Evolutionary conservation across 169 alveolate genomes (phyloP).

Genomic region (Plasmodium vivax): DNA sequence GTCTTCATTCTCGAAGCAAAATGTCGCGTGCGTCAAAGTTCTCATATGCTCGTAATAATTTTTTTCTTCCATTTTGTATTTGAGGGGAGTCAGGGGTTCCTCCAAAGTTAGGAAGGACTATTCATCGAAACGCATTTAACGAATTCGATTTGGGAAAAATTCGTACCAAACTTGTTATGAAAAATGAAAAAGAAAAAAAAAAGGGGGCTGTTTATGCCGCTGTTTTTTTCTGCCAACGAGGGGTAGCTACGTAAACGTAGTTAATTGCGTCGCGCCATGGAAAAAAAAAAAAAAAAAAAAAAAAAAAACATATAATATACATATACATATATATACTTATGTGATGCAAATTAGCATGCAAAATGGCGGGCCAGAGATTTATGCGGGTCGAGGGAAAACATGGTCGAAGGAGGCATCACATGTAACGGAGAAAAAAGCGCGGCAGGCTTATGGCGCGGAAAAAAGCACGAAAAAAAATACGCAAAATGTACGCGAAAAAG

Average conservation of each 20-base stretch:
- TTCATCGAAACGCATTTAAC: not conserved
- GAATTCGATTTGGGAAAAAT: not conserved
- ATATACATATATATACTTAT: too few species aligned
- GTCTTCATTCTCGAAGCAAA: constrained; percentile 87
- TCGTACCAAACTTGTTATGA: not conserved
- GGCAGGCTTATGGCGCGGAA: not conserved
- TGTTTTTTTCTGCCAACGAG: not conserved
- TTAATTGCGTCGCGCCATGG: not conserved
- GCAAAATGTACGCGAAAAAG: not conserved
- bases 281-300: too few species aligned
- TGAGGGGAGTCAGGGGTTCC: not conserved
- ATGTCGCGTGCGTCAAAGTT: constrained; percentile 77
- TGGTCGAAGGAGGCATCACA: not conserved
- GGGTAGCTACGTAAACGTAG: not conserved
- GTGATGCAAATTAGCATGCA: not conserved
- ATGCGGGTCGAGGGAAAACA: not conserved
- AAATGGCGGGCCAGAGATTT: not conserved
- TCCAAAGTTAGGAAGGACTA: not conserved
- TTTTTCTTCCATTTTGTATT: constrained; percentile 36
- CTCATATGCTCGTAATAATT: constrained; percentile 46
- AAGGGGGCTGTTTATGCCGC: not conserved
- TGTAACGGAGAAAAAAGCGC: not conserved
- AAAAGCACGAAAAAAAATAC: not conserved
- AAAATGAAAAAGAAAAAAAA: not conserved
- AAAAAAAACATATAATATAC: too few species aligned